Base-by-base conservation (phyloP, 768 basidiomycete species). In the Cantharellus cinnabarinus region DNA sequence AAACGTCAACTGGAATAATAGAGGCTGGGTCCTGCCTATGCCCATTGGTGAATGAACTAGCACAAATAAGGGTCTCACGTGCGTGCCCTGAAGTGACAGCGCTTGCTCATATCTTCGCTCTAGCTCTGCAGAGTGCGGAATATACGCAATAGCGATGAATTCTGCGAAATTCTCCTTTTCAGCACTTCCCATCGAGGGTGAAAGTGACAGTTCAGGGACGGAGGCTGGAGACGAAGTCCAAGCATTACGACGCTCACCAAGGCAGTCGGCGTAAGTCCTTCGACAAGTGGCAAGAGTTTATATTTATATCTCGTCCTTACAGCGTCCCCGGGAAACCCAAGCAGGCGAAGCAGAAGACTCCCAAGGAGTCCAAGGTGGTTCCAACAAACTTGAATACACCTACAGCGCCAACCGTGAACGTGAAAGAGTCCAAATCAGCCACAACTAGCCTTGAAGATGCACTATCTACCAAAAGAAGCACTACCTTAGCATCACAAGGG, bases 151-250 rank as follows among this genome's bases (percentile, higher is more conserved):
- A 59, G 29, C n/a, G 35, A 29, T 37, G 37, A 55, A 60, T 42
- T 57, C 4, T 60, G 53, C 39, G 59, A 62, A 42, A 59, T 50
- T 50, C 58, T 42, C 56, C 14, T 38, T 57, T 37, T 5, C 14
- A 41, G 34, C 56, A 35, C 53, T 34, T 14, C 34, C 10, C 34
- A 34, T 50, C 42, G 56, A 41, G 39, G 56, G 41, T 41, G 38
- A 34, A 34, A 5, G 38, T 5, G 50, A 4, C 58, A 39, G 7
- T 50, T 50, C 20, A 7, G 50, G n/a, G 4, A 29, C 7, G 14
- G 58, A 59, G 29, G 38, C n/a, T 34, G 20, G 34, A n/a, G 51
- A 41, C 20, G 29, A 48, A 29, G 20, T 29, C 20, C 20, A 29
- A 48, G 10, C 44, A 48, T 10, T 48, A 10, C 10, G 29, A 29